Evolutionary conservation across 805 yeast genomes (phyloP).

Genomic region (Zygosaccharomyces pseudorouxii): DNA sequence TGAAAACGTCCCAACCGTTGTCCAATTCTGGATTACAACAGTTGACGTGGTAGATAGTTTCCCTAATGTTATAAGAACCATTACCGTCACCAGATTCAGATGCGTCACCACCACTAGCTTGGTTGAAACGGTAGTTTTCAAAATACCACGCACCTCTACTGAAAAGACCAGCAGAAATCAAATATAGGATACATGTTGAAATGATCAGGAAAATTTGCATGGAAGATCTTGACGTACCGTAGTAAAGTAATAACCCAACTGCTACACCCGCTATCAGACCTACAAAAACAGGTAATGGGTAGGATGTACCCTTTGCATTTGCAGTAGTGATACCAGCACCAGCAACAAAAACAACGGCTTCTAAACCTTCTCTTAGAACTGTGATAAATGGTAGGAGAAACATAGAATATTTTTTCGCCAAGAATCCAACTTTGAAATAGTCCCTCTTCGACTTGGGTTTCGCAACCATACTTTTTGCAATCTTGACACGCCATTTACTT

Average conservation of each 20-base stretch:
- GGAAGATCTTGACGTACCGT: constrained; percentile 77
- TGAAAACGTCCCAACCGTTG: constrained; percentile 96
- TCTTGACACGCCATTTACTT: constrained; percentile 93
- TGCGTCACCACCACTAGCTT: constrained; percentile 87
- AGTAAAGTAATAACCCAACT: constrained; percentile 70
- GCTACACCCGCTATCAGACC: constrained; percentile 76
- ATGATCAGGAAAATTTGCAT: constrained; percentile 80
- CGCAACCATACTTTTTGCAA: constrained; percentile 76
- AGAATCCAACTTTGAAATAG: constrained; percentile 50
- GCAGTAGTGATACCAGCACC: constrained; percentile 77
- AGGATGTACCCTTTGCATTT: constrained; percentile 57
- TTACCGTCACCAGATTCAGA: constrained; percentile 91
- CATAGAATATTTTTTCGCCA: constrained; percentile 76
- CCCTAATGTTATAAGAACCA: constrained; percentile 81
- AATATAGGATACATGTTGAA: constrained; percentile 83
- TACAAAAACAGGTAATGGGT: constrained; percentile 88
- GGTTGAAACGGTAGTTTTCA: constrained; percentile 60
- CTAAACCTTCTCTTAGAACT: constrained; percentile 92
- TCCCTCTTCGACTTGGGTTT: constrained; percentile 47
- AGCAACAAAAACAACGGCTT: constrained; percentile 93
- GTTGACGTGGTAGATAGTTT: constrained; percentile 91
- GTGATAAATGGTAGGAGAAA: constrained; percentile 87
- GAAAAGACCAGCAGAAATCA: constrained; percentile 88
- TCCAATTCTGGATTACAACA: constrained; percentile 92
- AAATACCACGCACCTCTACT: constrained; percentile 92